A percentile compares a stretch with the other conserved stretches of the same genome.
phyloP scores from a whole-genome alignment of 129 eudicot species.

The Logfia minima region DNA sequence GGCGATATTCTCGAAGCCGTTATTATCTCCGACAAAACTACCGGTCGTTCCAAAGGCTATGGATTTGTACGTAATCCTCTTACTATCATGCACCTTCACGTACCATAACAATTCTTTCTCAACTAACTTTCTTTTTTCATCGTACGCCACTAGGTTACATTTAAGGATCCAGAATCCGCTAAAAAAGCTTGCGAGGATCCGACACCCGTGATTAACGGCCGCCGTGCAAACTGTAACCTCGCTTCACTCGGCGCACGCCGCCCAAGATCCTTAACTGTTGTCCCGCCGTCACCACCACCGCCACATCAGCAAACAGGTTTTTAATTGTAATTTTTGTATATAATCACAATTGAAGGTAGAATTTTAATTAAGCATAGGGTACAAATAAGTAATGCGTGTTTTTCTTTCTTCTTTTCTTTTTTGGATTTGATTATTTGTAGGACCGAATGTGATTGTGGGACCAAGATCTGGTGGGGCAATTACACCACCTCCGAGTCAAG shows the following conservation, averaged over 20 bases:
- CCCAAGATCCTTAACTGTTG: conserved; percentile 33
- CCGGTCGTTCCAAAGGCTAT: conserved; percentile 94
- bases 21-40: conserved; percentile 78
- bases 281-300: conserved; percentile 41
- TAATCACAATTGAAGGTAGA: not conserved
- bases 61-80: conserved; percentile 63
- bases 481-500: conserved; percentile 55
- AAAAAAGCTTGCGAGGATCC: conserved; percentile 95
- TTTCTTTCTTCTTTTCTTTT: too few species aligned
- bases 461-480: conserved; percentile 58
- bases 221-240: conserved; percentile 93
- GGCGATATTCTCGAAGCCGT: conserved; percentile 91
- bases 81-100: not conserved
- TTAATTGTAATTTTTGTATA: not conserved
- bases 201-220: conserved; percentile 92
- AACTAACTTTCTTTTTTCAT: not conserved
- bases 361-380: not conserved
- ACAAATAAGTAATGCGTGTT: not conserved
- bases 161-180: conserved; percentile 85
- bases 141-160: conserved; percentile 60
- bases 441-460: conserved; percentile 56
- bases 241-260: conserved; percentile 95
- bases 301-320: conserved; percentile 47
- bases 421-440: conserved; percentile 35
- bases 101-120: not conserved